These are phyloP conservation scores for Neurospora terricola DNA, from an alignment of 495 filamentous ascomycete species.

Conservation along the genomic window DNA sequence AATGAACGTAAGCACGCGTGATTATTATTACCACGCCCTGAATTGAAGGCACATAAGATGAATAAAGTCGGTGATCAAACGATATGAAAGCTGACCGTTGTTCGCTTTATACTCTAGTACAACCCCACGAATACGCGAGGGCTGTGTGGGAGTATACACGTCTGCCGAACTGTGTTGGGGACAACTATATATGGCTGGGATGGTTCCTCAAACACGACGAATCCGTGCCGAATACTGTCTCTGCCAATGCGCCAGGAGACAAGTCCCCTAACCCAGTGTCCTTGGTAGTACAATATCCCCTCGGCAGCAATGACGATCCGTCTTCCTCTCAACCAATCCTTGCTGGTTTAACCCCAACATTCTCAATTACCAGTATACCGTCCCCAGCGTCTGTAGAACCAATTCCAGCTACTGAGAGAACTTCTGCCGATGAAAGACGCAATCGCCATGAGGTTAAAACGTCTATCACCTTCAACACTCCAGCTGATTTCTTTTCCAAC, in stretches of 20 bases:
- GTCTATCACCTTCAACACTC: background rate
- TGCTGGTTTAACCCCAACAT: background rate
- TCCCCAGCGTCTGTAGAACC: background rate
- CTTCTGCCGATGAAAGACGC: background rate
- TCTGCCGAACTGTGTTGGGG: background rate
- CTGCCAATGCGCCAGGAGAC: background rate
- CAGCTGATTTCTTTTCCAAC: background rate
- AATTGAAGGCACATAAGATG: background rate
- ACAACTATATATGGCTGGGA: background rate
- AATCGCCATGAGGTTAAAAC: background rate
- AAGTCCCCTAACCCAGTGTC: background rate
- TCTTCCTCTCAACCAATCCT: background rate
- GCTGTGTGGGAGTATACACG: background rate
- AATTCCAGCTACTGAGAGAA: background rate
- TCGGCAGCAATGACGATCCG: background rate
- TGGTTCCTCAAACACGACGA: background rate
- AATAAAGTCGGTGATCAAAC: background rate
- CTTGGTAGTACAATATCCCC: background rate
- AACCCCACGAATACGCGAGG: background rate
- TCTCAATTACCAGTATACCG: background rate
- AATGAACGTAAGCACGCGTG: background rate
- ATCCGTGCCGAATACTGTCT: background rate
- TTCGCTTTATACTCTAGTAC: background rate
- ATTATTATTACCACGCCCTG: no score
- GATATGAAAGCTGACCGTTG: background rate